phyloP scores from a whole-genome alignment of 2,329 filamentous ascomycete species.

The Alternaria burnsii region DNA sequence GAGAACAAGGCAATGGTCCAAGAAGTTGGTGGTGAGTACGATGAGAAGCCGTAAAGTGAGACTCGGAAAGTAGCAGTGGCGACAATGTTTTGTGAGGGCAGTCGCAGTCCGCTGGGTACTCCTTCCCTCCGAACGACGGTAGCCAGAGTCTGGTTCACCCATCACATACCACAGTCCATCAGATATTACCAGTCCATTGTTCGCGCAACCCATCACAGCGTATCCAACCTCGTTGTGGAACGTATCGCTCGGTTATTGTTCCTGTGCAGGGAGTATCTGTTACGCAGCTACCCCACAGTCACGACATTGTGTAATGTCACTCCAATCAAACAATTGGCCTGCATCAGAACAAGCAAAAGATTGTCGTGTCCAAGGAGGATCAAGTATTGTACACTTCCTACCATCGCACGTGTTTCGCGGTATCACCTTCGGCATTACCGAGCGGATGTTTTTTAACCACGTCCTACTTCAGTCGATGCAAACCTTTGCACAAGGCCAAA shows the following conservation, averaged over 20 bases:
- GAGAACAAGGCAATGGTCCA: not conserved
- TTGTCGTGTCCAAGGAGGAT: not conserved
- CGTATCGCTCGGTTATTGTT: not conserved
- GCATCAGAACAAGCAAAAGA: not conserved
- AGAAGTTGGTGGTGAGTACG: not conserved
- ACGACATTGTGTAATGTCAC: not conserved
- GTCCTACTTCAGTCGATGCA: not conserved
- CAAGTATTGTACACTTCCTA: not conserved
- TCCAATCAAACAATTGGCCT: not conserved
- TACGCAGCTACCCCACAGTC: not conserved
- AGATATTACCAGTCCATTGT: not conserved
- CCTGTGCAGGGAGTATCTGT: not conserved
- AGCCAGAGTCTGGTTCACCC: constrained; percentile 44
- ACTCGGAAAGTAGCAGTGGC: not conserved
- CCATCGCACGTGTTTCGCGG: not conserved
- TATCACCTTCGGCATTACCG: not conserved
- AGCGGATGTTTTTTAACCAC: not conserved
- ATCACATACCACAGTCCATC: constrained; percentile 23
- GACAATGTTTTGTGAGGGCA: constrained; percentile 4
- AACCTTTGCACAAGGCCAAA: not conserved
- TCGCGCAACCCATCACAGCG: not conserved
- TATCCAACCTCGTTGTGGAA: not conserved
- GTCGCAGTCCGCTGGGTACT: constrained; percentile 3
- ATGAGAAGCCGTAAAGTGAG: not conserved
- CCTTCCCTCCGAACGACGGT: constrained; percentile 2